Evolutionary conservation across 352 stramenopile genomes (phyloP).

Genomic region (Pythium periplocum): DNA sequence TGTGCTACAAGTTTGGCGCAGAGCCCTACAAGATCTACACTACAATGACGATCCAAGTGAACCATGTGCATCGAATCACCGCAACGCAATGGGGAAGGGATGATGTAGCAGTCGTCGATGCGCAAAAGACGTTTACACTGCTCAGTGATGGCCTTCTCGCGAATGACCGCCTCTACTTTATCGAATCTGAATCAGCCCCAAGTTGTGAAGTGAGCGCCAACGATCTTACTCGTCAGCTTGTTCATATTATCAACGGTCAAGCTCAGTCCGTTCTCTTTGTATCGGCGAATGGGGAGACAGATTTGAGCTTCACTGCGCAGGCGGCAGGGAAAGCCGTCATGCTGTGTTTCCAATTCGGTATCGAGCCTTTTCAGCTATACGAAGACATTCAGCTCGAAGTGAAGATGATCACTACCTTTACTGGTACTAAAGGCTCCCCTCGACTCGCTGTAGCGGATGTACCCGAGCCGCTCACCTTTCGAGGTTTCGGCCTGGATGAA

Average conservation of each 20-base stretch:
- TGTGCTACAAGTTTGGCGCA: constrained; percentile 70
- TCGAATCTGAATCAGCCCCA: constrained; percentile 24
- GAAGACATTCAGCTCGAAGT: constrained; percentile 31
- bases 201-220: constrained; percentile 33
- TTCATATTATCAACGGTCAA: constrained; percentile 28
- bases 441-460: constrained; percentile 51
- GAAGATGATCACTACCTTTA: constrained; percentile 49
- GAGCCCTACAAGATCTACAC: constrained; percentile 57
- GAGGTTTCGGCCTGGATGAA: constrained; percentile 32
- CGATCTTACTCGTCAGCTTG: constrained; percentile 24
- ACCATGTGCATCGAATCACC: constrained; percentile 29
- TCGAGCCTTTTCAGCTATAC: constrained; percentile 59
- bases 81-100: constrained; percentile 25
- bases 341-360: constrained; percentile 56
- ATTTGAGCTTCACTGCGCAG: constrained; percentile 31
- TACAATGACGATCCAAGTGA: constrained; percentile 36
- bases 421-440: constrained; percentile 33
- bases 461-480: constrained; percentile 49
- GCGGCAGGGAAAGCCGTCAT: constrained; percentile 33
- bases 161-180: constrained; percentile 64
- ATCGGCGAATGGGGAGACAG: constrained; percentile 8
- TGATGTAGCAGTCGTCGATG: constrained; percentile 41
- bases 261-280: constrained; percentile 36
- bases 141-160: constrained; percentile 36
- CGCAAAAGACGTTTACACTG: constrained; percentile 43